Conservation (phyloP, 495 filamentous ascomycete species). For the Aspergillus sclerotioniger region DNA sequence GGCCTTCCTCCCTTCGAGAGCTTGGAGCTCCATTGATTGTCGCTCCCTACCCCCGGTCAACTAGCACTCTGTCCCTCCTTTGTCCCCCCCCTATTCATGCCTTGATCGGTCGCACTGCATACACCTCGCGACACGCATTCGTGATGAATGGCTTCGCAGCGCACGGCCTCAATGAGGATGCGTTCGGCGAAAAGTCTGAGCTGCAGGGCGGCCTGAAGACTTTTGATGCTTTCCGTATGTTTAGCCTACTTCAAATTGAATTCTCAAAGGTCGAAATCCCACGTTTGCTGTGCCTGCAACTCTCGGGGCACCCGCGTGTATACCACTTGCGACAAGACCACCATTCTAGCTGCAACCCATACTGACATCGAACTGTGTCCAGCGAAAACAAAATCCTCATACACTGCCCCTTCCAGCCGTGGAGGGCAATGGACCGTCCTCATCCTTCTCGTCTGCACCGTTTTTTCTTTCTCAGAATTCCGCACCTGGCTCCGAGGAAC, state of each 20-base stretch:
- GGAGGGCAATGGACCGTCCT: constrained; percentile 93
- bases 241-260: constrained; percentile 2
- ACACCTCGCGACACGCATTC: constrained; percentile 20
- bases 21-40: background rate
- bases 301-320: background rate
- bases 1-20: background rate
- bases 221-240: constrained; percentile 97
- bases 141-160: constrained; percentile 71
- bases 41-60: constrained; percentile 4
- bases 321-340: background rate
- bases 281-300: background rate
- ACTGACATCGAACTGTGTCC: constrained; percentile 7
- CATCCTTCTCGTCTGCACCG: constrained; percentile 66
- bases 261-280: background rate
- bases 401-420: constrained; percentile 72
- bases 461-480: constrained; percentile 76
- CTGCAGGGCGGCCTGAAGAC: constrained; percentile 65
- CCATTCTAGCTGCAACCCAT: background rate
- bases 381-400: constrained; percentile 97
- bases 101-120: constrained; percentile 15
- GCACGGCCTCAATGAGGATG: constrained; percentile 69
- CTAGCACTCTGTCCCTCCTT: constrained; percentile 13
- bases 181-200: constrained; percentile 70
- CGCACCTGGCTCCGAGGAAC: constrained; percentile 76
- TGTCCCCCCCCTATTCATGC: constrained; percentile 26